Conservation (phyloP, 108 stramenopile genomes). For the Cylindrotheca fusiformis region DNA sequence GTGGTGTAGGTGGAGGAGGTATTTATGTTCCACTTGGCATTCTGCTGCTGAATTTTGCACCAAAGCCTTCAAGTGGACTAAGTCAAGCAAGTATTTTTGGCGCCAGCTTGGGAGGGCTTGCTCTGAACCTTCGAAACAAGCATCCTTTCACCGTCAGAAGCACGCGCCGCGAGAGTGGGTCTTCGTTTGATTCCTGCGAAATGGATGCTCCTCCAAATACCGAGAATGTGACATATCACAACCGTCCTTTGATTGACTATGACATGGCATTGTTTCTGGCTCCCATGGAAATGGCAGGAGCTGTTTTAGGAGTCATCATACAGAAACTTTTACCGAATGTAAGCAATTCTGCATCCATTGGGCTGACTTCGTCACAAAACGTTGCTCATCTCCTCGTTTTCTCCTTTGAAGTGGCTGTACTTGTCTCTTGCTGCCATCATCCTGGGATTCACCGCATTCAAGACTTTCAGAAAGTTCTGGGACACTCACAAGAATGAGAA, state of each 20-base stretch:
- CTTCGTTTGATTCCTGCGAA: neutral
- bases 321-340: slow-evolving; percentile 54
- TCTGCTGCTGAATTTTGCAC: slow-evolving; percentile 52
- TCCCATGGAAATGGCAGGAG: slow-evolving; percentile 76
- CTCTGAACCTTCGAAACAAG: slow-evolving; percentile 46
- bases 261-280: slow-evolving; percentile 67
- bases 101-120: slow-evolving; percentile 54
- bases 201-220: slow-evolving; percentile 28
- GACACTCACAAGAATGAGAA: slow-evolving; percentile 37
- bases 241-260: slow-evolving; percentile 69
- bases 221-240: slow-evolving; percentile 43
- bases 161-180: slow-evolving; percentile 17
- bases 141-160: slow-evolving; percentile 44
- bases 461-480: slow-evolving; percentile 53
- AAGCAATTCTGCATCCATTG: neutral
- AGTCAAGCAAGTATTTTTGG: slow-evolving; percentile 71
- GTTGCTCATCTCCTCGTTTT: neutral
- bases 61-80: slow-evolving; percentile 56
- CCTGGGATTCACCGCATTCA: slow-evolving; percentile 51
- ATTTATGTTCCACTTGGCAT: slow-evolving; percentile 75
- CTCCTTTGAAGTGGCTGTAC: slow-evolving; percentile 39
- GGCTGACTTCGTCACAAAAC: neutral
- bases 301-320: slow-evolving; percentile 60
- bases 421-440: slow-evolving; percentile 45
- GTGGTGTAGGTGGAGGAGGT: slow-evolving; percentile 75